Evolutionary conservation across 257 asterid species (phyloP).

Genomic region (Gardenia jasminoides): DNA sequence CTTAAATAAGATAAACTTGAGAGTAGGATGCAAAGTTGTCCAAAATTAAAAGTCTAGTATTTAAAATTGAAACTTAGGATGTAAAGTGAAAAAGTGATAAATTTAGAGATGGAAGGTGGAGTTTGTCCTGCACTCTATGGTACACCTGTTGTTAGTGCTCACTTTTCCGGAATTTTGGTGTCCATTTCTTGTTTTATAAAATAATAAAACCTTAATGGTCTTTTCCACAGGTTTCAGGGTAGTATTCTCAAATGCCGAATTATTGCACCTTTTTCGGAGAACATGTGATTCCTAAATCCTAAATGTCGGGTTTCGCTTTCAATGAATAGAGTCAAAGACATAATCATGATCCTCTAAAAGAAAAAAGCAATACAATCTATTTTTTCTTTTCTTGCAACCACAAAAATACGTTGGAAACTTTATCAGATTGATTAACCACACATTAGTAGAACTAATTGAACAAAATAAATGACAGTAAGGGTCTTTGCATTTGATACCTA

Average conservation of each 20-base stretch:
- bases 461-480: neutral
- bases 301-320: neutral
- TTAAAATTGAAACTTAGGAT: too few species aligned
- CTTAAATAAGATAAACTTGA: too few species aligned
- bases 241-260: neutral
- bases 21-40: too few species aligned
- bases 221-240: neutral
- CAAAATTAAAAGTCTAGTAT: too few species aligned
- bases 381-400: neutral
- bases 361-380: neutral
- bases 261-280: neutral
- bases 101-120: too few species aligned
- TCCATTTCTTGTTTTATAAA: neutral
- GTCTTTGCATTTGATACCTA: neutral
- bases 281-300: neutral
- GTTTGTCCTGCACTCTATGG: neutral
- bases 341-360: neutral
- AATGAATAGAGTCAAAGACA: neutral
- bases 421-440: neutral
- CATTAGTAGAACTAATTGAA: neutral
- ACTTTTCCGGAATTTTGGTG: neutral
- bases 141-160: neutral
- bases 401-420: neutral
- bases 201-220: neutral
- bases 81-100: too few species aligned